These are phyloP conservation scores for Lachnellula arida DNA, from an alignment of 2,329 filamentous ascomycete genomes.

Conservation along the genomic window DNA sequence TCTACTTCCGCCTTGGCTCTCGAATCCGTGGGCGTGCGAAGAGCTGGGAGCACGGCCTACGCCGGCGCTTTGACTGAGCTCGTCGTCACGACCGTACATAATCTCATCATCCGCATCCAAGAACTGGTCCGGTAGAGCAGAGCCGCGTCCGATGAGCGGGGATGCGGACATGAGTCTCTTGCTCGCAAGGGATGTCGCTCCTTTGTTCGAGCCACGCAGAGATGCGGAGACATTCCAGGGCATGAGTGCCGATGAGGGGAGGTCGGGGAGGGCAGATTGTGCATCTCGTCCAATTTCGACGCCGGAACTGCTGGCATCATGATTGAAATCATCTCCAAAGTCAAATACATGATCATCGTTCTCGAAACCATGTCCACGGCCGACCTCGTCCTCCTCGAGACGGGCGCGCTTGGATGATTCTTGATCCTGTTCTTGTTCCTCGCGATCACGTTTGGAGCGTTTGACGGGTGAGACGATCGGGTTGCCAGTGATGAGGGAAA, in stretches of 20 bases:
- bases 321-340: constrained; percentile 31
- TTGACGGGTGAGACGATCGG: not conserved
- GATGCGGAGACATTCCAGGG: constrained; percentile 63
- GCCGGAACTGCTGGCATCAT: constrained; percentile 42
- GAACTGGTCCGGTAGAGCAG: constrained; percentile 17
- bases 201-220: constrained; percentile 28
- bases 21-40: not conserved
- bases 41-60: constrained; percentile 1
- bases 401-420: constrained; percentile 35
- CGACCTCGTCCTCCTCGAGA: constrained; percentile 33
- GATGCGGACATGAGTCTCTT: constrained; percentile 54
- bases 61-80: not conserved
- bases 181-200: constrained; percentile 21
- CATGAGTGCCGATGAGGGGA: constrained; percentile 55
- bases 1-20: not conserved
- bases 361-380: constrained; percentile 23
- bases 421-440: constrained; percentile 21
- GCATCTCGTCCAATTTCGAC: constrained; percentile 69
- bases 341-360: constrained; percentile 36
- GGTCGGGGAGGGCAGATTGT: constrained; percentile 61
- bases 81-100: constrained; percentile 25
- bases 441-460: constrained; percentile 13
- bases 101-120: constrained; percentile 20
- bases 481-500: constrained; percentile 22
- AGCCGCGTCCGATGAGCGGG: constrained; percentile 51